phyloP scores from a whole-genome alignment of 192 early-diverging fungal genomes.

The Podila horticola region DNA sequence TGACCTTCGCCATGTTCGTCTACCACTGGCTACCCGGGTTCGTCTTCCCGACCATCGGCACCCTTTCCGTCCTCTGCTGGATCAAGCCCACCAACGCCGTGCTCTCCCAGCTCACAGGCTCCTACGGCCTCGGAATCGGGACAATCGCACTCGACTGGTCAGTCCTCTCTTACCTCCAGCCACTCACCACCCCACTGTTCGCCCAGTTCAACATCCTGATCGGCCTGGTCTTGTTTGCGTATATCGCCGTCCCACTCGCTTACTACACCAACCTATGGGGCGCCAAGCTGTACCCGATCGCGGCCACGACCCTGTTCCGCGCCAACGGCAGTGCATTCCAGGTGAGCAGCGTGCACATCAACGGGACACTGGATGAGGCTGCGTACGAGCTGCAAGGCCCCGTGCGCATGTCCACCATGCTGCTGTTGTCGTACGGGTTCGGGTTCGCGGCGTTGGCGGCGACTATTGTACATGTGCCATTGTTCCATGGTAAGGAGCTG shows the following conservation, averaged over 20 bases:
- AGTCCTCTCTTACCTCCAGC: conserved; percentile 20
- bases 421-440: conserved; percentile 58
- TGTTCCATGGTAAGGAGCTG: conserved; percentile 71
- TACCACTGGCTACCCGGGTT: conserved; percentile 60
- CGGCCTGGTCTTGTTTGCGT: conserved; percentile 51
- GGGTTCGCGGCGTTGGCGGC: conserved; percentile 64
- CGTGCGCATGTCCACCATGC: conserved; percentile 48
- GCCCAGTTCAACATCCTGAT: conserved; percentile 53
- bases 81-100: conserved; percentile 48
- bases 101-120: conserved; percentile 52
- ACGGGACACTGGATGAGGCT: conserved; percentile 24
- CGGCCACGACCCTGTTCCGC: background rate
- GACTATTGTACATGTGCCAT: conserved; percentile 63
- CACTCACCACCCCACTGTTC: conserved; percentile 53
- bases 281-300: conserved; percentile 51
- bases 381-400: conserved; percentile 47
- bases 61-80: conserved; percentile 58
- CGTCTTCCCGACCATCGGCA: conserved; percentile 53
- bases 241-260: conserved; percentile 37
- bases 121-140: conserved; percentile 46
- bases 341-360: conserved; percentile 29
- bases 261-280: conserved; percentile 54
- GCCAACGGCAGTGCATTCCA: conserved; percentile 14
- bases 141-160: conserved; percentile 56
- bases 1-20: conserved; percentile 48